These are phyloP conservation scores for Eucalyptus sp. DNA, from an alignment of 345 rosid genomes.

Conservation along the genomic window DNA sequence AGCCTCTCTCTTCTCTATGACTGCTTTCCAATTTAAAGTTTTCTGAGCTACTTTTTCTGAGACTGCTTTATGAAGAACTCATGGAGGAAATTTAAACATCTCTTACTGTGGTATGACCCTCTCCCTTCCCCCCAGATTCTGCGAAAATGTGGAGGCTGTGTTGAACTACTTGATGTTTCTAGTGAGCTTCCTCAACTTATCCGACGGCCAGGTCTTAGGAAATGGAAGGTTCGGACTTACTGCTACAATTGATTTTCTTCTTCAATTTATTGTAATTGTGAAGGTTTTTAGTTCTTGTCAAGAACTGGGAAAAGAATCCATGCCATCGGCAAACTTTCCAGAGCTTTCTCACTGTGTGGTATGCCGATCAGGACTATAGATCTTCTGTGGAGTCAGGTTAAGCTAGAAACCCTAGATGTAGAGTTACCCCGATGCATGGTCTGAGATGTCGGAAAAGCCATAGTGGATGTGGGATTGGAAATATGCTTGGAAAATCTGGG, in stretches of 20 bases:
- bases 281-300: neutral
- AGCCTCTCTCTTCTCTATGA: neutral
- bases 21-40: neutral
- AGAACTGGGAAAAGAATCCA: neutral
- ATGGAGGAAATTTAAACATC: neutral
- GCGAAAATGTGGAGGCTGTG: slow-evolving; percentile 65
- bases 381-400: neutral
- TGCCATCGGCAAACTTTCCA: neutral
- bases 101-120: neutral
- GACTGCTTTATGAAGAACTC: neutral
- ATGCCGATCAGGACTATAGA: neutral
- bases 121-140: slow-evolving; percentile 38
- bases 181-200: slow-evolving; percentile 72
- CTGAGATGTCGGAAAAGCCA: neutral
- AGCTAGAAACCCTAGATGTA: neutral
- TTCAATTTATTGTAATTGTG: neutral
- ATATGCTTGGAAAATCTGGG: neutral
- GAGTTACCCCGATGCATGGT: neutral
- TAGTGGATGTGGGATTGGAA: neutral
- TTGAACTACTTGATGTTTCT: slow-evolving; percentile 83
- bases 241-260: neutral
- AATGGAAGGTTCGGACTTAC: slow-evolving; percentile 66
- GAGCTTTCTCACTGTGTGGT: neutral
- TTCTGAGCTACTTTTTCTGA: neutral
- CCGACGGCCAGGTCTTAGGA: slow-evolving; percentile 71